Conservation (phyloP, 768 basidiomycete species). For the Zangia roseola region DNA sequence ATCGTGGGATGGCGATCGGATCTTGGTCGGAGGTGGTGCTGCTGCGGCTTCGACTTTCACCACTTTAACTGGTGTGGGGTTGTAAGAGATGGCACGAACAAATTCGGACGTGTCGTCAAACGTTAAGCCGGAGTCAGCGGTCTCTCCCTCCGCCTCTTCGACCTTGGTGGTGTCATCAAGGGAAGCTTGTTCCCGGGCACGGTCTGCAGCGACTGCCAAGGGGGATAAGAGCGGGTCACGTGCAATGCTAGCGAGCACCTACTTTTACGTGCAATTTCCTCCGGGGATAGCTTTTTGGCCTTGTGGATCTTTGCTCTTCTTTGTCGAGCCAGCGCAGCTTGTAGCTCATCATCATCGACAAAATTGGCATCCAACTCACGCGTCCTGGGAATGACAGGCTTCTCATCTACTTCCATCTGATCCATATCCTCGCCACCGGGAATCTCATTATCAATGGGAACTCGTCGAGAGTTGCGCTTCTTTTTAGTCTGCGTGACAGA, state of each 20-base stretch:
- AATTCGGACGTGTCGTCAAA: slow-evolving; percentile 99
- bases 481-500: slow-evolving; percentile 73
- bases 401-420: slow-evolving; percentile 80
- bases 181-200: slow-evolving; percentile 49
- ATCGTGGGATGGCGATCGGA: slow-evolving; percentile 47
- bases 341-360: slow-evolving; percentile 97
- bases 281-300: slow-evolving; percentile 71
- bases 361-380: slow-evolving; percentile 85
- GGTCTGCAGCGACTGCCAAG: slow-evolving; percentile 64
- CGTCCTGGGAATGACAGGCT: slow-evolving; percentile 62
- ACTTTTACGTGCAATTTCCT: slow-evolving; percentile 81
- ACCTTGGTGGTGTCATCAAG: slow-evolving; percentile 42
- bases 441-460: slow-evolving; percentile 41
- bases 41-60: slow-evolving; percentile 41
- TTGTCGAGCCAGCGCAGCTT: slow-evolving; percentile 85
- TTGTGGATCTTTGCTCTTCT: slow-evolving; percentile 81
- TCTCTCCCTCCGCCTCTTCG: slow-evolving; percentile 46
- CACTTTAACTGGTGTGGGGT: slow-evolving; percentile 52
- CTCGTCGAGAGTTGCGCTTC: slow-evolving; percentile 75
- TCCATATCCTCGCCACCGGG: slow-evolving; percentile 13
- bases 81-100: slow-evolving; percentile 77
- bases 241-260: slow-evolving; percentile 23
- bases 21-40: slow-evolving; percentile 27
- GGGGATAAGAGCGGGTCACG: not conserved
- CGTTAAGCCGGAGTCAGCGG: slow-evolving; percentile 53